These are phyloP conservation scores for Gnaphalium uliginosum DNA, from an alignment of 129 eudicot species.

Conservation along the genomic window DNA sequence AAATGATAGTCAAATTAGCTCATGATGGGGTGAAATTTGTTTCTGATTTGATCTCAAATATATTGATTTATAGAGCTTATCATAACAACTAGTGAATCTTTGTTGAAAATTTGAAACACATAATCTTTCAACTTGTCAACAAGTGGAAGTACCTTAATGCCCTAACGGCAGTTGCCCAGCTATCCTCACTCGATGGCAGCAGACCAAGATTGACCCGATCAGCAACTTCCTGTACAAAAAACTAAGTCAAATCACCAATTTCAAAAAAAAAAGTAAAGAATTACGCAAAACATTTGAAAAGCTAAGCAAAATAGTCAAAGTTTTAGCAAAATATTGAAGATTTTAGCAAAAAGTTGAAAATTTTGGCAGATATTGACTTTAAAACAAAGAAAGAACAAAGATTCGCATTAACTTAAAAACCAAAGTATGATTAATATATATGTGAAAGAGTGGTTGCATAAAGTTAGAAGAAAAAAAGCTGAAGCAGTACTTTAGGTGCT, in stretches of 20 bases:
- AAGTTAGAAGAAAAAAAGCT: not conserved
- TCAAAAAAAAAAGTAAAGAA: too few species aligned
- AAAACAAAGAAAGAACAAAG: not conserved
- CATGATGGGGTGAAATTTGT: not conserved
- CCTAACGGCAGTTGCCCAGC: conserved; percentile 88
- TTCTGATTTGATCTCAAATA: not conserved
- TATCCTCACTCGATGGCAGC: conserved; percentile 91
- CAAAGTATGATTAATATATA: not conserved
- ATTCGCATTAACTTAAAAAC: not conserved
- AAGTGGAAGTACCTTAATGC: conserved; percentile 66
- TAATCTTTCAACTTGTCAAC: conserved; percentile 1
- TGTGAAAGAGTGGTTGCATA: not conserved
- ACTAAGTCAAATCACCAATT: not conserved
- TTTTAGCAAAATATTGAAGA: too few species aligned
- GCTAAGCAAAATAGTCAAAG: too few species aligned
- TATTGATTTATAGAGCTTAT: not conserved
- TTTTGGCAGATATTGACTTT: too few species aligned
- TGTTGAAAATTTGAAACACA: not conserved
- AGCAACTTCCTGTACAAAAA: conserved; percentile 75
- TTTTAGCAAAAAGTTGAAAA: too few species aligned
- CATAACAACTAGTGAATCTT: not conserved
- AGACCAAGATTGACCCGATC: conserved; percentile 94
- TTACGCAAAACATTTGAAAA: too few species aligned
- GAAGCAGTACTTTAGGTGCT: conserved; percentile 69
- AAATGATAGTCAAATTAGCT: not conserved